These are phyloP conservation scores for Colletotrichum camelliae DNA, from an alignment of 2,329 filamentous ascomycete species.

Conservation along the genomic window DNA sequence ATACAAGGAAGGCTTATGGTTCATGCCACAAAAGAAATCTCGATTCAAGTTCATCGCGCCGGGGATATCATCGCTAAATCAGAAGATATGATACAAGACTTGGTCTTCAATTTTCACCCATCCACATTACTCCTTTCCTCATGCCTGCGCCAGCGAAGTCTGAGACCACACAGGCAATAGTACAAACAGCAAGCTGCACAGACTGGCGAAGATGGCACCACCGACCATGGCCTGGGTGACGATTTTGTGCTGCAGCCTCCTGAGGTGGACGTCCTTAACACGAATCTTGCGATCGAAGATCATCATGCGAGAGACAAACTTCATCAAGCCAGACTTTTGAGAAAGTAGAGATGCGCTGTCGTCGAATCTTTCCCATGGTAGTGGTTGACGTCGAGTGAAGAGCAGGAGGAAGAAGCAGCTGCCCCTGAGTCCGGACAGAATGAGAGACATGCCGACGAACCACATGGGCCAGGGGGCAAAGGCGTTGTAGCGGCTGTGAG, in stretches of 20 bases:
- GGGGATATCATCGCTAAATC: neutral
- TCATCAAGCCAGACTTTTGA: slow-evolving; percentile 30
- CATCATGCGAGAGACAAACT: slow-evolving; percentile 43
- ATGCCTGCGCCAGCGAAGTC: slow-evolving; percentile 18
- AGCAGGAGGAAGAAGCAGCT: slow-evolving; percentile 54
- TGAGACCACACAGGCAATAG: slow-evolving; percentile 49
- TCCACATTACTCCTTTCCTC: neutral
- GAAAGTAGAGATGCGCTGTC: slow-evolving; percentile 34
- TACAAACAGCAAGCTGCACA: slow-evolving; percentile 44
- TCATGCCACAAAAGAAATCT: neutral
- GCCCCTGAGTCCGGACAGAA: slow-evolving; percentile 49
- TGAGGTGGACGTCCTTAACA: slow-evolving; percentile 48
- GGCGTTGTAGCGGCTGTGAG: slow-evolving; percentile 45
- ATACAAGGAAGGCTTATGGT: rapidly evolving
- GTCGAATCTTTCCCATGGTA: slow-evolving; percentile 54
- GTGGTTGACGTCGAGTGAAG: slow-evolving; percentile 48
- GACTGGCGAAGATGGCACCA: slow-evolving; percentile 40
- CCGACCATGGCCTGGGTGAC: slow-evolving; percentile 45
- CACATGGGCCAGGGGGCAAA: slow-evolving; percentile 51
- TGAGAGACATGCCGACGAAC: slow-evolving; percentile 47
- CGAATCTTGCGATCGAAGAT: slow-evolving; percentile 52
- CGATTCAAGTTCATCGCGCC: neutral
- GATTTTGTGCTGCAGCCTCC: slow-evolving; percentile 49
- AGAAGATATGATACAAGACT: neutral
- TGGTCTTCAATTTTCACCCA: neutral